Evolutionary conservation across 2,329 filamentous ascomycete genomes (phyloP).

Genomic region (Penicillium sp.): DNA sequence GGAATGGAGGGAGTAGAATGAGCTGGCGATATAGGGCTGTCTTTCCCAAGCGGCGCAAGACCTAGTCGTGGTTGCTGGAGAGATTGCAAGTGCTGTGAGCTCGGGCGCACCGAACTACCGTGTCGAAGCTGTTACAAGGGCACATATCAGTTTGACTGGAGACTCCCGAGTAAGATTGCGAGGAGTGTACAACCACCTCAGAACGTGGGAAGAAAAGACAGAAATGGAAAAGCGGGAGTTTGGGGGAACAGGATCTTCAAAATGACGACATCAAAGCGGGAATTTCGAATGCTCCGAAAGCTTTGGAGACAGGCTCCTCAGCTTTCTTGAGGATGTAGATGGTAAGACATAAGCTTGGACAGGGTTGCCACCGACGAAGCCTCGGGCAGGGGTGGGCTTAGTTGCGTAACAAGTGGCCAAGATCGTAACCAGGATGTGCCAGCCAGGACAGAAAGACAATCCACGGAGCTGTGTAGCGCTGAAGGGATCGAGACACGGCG

Average conservation of each 20-base stretch:
- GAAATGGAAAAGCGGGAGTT: constrained; percentile 7
- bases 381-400: constrained; percentile 26
- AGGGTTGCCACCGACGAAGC: constrained; percentile 16
- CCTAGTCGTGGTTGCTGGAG: constrained; percentile 34
- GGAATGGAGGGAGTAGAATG: constrained; percentile 52
- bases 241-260: constrained; percentile 20
- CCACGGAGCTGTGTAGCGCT: constrained; percentile 27
- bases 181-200: constrained; percentile 23
- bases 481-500: constrained; percentile 11
- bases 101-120: constrained; percentile 31
- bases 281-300: constrained; percentile 16
- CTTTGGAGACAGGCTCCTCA: constrained; percentile 12
- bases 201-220: constrained; percentile 18
- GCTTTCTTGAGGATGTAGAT: neutral
- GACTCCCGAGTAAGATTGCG: constrained; percentile 4
- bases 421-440: constrained; percentile 22
- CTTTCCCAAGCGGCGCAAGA: constrained; percentile 34
- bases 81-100: constrained; percentile 32
- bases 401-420: constrained; percentile 22
- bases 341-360: constrained; percentile 3
- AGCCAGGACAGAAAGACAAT: constrained; percentile 22
- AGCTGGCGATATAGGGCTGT: constrained; percentile 62
- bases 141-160: constrained; percentile 22
- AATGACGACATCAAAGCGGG: constrained; percentile 24
- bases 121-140: constrained; percentile 35